phyloP scores from a whole-genome alignment of 768 basidiomycete genomes.

The Suillus sp. region DNA sequence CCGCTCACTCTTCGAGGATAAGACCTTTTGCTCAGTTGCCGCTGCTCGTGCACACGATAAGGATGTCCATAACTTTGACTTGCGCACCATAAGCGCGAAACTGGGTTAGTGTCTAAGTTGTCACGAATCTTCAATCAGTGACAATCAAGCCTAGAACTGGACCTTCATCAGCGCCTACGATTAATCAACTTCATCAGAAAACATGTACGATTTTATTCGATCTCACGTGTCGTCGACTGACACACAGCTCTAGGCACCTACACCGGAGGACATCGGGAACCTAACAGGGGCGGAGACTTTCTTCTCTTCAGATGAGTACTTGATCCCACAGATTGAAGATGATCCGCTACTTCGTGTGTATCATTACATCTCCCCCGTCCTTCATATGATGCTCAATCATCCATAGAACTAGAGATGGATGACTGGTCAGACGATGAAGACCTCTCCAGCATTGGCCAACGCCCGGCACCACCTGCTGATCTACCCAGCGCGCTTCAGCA shows the following conservation, averaged over 20 bases:
- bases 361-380: not conserved
- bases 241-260: slow-evolving; percentile 48
- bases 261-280: slow-evolving; percentile 43
- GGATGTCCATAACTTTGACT: slow-evolving; percentile 59
- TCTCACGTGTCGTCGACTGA: not conserved
- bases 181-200: slow-evolving; percentile 87
- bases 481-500: slow-evolving; percentile 41
- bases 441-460: slow-evolving; percentile 12
- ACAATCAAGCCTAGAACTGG: slow-evolving; percentile 52
- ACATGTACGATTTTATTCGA: slow-evolving; percentile 45
- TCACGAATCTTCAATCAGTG: slow-evolving; percentile 5
- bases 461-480: slow-evolving; percentile 28
- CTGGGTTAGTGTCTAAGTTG: slow-evolving; percentile 50
- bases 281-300: slow-evolving; percentile 62
- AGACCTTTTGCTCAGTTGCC: slow-evolving; percentile 55
- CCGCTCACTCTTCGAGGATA: slow-evolving; percentile 76
- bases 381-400: not conserved
- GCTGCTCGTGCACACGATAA: slow-evolving; percentile 68
- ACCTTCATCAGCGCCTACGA: slow-evolving; percentile 77
- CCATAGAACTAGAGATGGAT: slow-evolving; percentile 61
- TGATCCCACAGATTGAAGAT: slow-evolving; percentile 80
- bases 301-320: slow-evolving; percentile 75
- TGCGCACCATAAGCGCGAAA: slow-evolving; percentile 50
- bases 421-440: slow-evolving; percentile 77
- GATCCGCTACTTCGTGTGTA: slow-evolving; percentile 87